These are phyloP conservation scores for Kwoniella sp. DNA, from an alignment of 768 basidiomycete genomes.

Conservation along the genomic window DNA sequence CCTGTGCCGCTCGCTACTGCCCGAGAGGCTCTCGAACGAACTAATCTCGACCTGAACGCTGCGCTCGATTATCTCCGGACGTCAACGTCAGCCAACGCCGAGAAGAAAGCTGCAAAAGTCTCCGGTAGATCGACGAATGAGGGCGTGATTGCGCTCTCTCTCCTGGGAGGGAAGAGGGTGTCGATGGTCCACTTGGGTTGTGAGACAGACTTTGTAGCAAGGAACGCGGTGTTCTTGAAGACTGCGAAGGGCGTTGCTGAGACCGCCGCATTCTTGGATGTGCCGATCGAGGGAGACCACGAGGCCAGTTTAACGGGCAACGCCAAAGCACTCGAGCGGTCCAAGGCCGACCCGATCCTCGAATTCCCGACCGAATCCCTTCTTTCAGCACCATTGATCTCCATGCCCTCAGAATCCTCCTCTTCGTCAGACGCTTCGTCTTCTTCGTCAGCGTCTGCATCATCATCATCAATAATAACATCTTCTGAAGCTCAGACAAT, in stretches of 20 bases:
- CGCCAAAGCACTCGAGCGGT: background rate
- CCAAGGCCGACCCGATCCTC: slow-evolving; percentile 58
- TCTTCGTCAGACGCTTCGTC: slow-evolving; percentile 36
- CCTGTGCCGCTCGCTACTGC: slow-evolving; percentile 81
- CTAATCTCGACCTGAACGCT: slow-evolving; percentile 70
- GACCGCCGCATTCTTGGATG: slow-evolving; percentile 75
- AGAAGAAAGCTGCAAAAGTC: slow-evolving; percentile 80
- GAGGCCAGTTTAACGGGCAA: background rate
- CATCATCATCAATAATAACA: slow-evolving; percentile 61
- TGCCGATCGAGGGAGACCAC: slow-evolving; percentile 38
- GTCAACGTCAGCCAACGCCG: slow-evolving; percentile 63
- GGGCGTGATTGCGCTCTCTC: slow-evolving; percentile 76
- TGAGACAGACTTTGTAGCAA: slow-evolving; percentile 94
- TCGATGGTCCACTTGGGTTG: slow-evolving; percentile 91
- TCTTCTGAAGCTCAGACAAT: slow-evolving; percentile 67
- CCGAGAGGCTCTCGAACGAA: slow-evolving; percentile 76
- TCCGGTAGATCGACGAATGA: slow-evolving; percentile 72
- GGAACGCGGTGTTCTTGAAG: slow-evolving; percentile 77
- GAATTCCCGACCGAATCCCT: slow-evolving; percentile 63
- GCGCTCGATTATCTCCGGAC: slow-evolving; percentile 81
- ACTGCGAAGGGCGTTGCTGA: slow-evolving; percentile 79
- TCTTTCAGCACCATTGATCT: slow-evolving; percentile 70
- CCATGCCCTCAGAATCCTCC: slow-evolving; percentile 59
- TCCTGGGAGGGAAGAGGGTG: slow-evolving; percentile 72
- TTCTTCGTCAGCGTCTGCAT: slow-evolving; percentile 57